phyloP scores from a whole-genome alignment of 768 basidiomycete genomes.

The Boletus tylopilopsis region DNA sequence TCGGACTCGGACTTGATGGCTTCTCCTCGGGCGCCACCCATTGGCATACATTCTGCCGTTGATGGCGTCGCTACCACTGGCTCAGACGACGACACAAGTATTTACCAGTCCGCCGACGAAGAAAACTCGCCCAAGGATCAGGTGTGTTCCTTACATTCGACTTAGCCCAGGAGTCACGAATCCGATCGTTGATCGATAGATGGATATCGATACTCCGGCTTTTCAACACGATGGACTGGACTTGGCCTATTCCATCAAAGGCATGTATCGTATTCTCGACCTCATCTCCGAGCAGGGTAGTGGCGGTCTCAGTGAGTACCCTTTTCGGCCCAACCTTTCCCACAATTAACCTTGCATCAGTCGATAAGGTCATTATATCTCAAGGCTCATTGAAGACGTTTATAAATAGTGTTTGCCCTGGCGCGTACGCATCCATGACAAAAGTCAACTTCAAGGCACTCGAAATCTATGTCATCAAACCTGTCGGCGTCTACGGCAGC shows the following conservation, averaged over 20 bases:
- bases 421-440: conserved; percentile 51
- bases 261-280: conserved; percentile 53
- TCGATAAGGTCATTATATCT: conserved; percentile 61
- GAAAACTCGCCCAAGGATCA: conserved; percentile 1
- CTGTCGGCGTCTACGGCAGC: conserved; percentile 56
- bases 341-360: conserved; percentile 32
- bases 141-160: conserved; percentile 10
- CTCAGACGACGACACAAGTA: conserved; percentile 10
- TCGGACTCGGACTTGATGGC: conserved; percentile 13
- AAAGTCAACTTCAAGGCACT: conserved; percentile 53
- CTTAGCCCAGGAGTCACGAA: neutral
- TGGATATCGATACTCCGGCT: conserved; percentile 10
- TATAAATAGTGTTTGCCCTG: conserved; percentile 45
- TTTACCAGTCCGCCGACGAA: conserved; percentile 15
- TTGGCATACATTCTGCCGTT: neutral
- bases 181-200: conserved; percentile 9
- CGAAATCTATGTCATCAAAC: conserved; percentile 45
- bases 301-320: conserved; percentile 44
- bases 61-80: neutral
- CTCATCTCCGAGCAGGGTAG: conserved; percentile 49
- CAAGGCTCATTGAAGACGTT: conserved; percentile 47
- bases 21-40: neutral
- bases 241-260: conserved; percentile 33
- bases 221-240: conserved; percentile 16
- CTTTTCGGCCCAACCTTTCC: no score